Evolutionary conservation across 176 grass and related monocot species (phyloP).

Genomic region (Eremochloa ophiuroides): DNA sequence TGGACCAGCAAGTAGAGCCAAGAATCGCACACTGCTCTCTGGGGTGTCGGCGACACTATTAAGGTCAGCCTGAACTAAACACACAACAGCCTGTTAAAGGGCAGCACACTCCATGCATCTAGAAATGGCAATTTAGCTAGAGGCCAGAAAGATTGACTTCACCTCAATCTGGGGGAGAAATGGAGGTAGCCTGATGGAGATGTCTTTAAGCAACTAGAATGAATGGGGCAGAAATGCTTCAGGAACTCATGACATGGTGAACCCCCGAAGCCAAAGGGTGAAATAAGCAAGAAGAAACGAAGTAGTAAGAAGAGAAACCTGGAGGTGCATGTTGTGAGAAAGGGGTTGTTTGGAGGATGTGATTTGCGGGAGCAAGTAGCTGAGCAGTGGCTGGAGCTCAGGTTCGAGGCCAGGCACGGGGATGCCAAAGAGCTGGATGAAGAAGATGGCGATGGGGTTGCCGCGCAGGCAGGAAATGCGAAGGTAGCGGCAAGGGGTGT

Average conservation of each 20-base stretch:
- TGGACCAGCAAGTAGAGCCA: slow-evolving; percentile 89
- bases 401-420: slow-evolving; percentile 86
- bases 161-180: slow-evolving; percentile 98
- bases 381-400: slow-evolving; percentile 79
- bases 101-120: not conserved
- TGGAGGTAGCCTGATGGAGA: slow-evolving; percentile 49
- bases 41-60: slow-evolving; percentile 56
- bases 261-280: not conserved
- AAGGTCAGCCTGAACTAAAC: slow-evolving; percentile 71
- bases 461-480: slow-evolving; percentile 86
- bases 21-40: slow-evolving; percentile 63
- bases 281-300: not conserved
- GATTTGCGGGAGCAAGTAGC: slow-evolving; percentile 77
- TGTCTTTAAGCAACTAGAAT: slow-evolving; percentile 88
- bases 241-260: slow-evolving; percentile 27
- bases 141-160: not conserved
- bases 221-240: slow-evolving; percentile 13
- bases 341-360: slow-evolving; percentile 70
- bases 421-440: slow-evolving; percentile 88
- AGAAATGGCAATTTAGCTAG: slow-evolving; percentile 21
- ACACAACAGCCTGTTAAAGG: not conserved
- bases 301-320: slow-evolving; percentile 44
- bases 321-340: slow-evolving; percentile 75
- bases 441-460: slow-evolving; percentile 94
- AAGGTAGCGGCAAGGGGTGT: slow-evolving; percentile 87